Percentiles rank a stretch among this genome's conserved stretches.
These are phyloP conservation scores for Pleomassaria siparia DNA, from an alignment of 2,329 filamentous ascomycete genomes.

Conservation along the genomic window DNA sequence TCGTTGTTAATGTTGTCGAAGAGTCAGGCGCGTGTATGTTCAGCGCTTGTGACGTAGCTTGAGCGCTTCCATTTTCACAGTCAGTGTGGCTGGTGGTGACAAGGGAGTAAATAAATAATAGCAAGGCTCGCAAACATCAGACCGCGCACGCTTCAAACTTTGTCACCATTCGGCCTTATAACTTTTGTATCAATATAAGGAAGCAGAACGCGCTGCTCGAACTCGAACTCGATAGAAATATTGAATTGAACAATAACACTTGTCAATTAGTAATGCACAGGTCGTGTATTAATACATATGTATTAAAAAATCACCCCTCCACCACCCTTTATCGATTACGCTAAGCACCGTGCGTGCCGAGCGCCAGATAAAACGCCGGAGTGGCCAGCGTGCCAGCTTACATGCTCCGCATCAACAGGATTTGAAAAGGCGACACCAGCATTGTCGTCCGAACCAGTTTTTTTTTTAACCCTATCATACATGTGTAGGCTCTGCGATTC, in stretches of 20 bases:
- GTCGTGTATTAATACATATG: neutral
- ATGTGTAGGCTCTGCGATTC: slow-evolving; percentile 21
- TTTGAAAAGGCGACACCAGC: neutral
- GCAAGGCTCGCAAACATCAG: neutral
- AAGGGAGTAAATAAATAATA: too few species aligned
- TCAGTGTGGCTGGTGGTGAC: neutral
- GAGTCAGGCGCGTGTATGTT: slow-evolving; percentile 3
- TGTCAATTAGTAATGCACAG: too few species aligned
- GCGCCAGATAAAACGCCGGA: neutral
- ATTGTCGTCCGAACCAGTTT: neutral
- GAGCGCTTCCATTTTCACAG: slow-evolving; percentile 11
- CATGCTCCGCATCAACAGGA: neutral
- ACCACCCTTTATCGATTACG: slow-evolving; percentile 34
- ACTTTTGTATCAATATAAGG: neutral
- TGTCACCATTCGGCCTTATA: neutral
- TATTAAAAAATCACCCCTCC: neutral
- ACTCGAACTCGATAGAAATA: too few species aligned
- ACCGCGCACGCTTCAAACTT: neutral
- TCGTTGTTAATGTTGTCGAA: slow-evolving; percentile 1
- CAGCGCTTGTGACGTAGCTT: slow-evolving; percentile 35
- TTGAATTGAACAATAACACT: too few species aligned
- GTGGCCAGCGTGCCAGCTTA: too few species aligned
- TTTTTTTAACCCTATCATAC: slow-evolving; percentile 34
- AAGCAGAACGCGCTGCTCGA: neutral
- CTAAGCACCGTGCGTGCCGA: slow-evolving; percentile 23